phyloP scores from a whole-genome alignment of 805 yeast genomes.

The Lipomyces sp. region DNA sequence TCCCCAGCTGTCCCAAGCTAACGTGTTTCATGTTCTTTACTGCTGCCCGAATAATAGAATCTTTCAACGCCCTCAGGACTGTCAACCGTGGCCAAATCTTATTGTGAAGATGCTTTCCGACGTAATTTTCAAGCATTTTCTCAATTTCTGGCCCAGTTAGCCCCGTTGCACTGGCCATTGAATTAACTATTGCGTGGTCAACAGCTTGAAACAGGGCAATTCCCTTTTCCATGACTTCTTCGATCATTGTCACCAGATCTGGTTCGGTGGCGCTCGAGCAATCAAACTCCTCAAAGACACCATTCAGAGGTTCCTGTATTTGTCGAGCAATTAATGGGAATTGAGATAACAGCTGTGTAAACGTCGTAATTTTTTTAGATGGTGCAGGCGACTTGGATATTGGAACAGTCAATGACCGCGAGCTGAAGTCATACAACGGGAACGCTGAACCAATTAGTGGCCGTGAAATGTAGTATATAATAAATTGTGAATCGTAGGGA shows the following conservation, averaged over 20 bases:
- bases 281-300: conserved; percentile 49
- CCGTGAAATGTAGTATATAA: conserved; percentile 34
- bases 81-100: conserved; percentile 62
- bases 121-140: conserved; percentile 66
- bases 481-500: conserved; percentile 25
- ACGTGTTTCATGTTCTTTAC: conserved; percentile 42
- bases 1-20: conserved; percentile 52
- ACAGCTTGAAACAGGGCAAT: conserved; percentile 46
- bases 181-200: conserved; percentile 39
- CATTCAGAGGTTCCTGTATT: conserved; percentile 50
- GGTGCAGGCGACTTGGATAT: not conserved
- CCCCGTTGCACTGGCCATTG: conserved; percentile 40
- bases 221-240: conserved; percentile 44
- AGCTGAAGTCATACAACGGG: conserved; percentile 25
- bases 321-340: conserved; percentile 49
- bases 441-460: conserved; percentile 36
- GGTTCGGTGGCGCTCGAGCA: conserved; percentile 44
- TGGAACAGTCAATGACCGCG: conserved; percentile 16
- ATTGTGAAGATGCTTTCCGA: conserved; percentile 70
- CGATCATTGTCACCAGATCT: conserved; percentile 44
- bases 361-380: conserved; percentile 37
- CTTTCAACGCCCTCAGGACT: conserved; percentile 41
- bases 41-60: conserved; percentile 38
- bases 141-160: conserved; percentile 48
- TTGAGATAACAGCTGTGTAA: conserved; percentile 50